These are phyloP conservation scores for Auricularia cornea DNA, from an alignment of 768 basidiomycete genomes.

Conservation along the genomic window DNA sequence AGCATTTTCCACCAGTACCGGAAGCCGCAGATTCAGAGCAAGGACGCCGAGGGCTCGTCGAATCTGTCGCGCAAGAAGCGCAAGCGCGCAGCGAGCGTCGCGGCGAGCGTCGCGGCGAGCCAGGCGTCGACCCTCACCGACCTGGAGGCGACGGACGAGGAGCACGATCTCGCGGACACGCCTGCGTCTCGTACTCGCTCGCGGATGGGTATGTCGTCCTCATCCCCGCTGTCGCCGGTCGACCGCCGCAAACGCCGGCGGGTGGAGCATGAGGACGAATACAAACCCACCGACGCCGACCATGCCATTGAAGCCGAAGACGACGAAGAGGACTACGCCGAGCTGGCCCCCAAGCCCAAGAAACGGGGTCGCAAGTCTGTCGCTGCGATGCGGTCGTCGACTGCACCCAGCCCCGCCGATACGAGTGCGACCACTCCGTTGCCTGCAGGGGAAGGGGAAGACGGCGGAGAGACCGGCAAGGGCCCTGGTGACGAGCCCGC, in stretches of 20 bases:
- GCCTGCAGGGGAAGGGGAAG: slow-evolving; percentile 41
- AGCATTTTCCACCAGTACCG: not conserved
- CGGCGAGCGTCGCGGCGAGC: not conserved
- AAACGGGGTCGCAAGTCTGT: not conserved
- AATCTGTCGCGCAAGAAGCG: not conserved
- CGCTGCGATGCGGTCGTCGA: not conserved
- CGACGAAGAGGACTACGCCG: not conserved
- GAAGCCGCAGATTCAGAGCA: not conserved
- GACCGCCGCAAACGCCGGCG: not conserved
- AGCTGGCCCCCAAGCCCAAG: not conserved
- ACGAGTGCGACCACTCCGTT: too few species aligned
- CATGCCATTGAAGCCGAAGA: not conserved
- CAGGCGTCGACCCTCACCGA: not conserved
- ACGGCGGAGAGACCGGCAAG: slow-evolving; percentile 45
- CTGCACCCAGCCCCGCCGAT: not conserved
- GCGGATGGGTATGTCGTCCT: not conserved
- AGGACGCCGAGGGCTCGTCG: not conserved
- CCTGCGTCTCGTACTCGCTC: not conserved
- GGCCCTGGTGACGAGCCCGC: slow-evolving; percentile 14
- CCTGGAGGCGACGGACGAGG: not conserved
- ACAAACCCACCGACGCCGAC: not conserved
- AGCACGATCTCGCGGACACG: not conserved
- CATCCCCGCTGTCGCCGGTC: not conserved
- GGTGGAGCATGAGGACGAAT: not conserved
- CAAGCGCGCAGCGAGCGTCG: not conserved